Evolutionary conservation across 371 early-diverging fungal genomes (phyloP).

Genomic region (Mucor irregularis): DNA sequence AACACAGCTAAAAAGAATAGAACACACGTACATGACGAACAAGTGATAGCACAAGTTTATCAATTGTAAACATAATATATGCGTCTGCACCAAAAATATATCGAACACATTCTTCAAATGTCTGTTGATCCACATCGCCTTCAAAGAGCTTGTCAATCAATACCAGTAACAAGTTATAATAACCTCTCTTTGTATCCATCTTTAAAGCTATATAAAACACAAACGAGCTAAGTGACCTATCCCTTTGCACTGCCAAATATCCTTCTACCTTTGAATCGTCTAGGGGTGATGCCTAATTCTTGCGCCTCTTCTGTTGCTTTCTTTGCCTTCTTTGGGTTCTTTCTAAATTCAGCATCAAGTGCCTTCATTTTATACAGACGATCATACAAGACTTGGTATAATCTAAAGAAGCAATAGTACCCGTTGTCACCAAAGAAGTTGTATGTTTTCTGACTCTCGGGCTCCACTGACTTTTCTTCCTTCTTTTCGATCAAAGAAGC

Average conservation of each 20-base stretch:
- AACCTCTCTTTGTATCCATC: conserved; percentile 46
- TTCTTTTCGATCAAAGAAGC: too few species aligned
- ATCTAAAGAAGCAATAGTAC: conserved; percentile 87
- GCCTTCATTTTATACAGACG: conserved; percentile 81
- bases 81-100: conserved; percentile 86
- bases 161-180: conserved; percentile 71
- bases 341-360: conserved; percentile 57
- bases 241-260: background rate
- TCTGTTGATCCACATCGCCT: conserved; percentile 76
- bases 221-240: background rate
- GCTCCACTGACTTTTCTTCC: conserved; percentile 4
- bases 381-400: conserved; percentile 76
- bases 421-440: conserved; percentile 73
- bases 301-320: conserved; percentile 54
- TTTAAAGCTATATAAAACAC: conserved; percentile 11
- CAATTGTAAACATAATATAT: conserved; percentile 83
- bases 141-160: conserved; percentile 72
- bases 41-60: conserved; percentile 52
- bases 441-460: conserved; percentile 34
- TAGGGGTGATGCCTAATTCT: conserved; percentile 6
- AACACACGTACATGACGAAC: conserved; percentile 19
- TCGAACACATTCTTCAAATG: conserved; percentile 90
- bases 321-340: conserved; percentile 53
- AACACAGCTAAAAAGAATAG: background rate
- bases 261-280: conserved; percentile 14